Percentiles rank a stretch among this genome's conserved stretches.
phyloP scores from a whole-genome alignment of 805 yeast genomes.

The Wickerhamomyces silvicola region DNA sequence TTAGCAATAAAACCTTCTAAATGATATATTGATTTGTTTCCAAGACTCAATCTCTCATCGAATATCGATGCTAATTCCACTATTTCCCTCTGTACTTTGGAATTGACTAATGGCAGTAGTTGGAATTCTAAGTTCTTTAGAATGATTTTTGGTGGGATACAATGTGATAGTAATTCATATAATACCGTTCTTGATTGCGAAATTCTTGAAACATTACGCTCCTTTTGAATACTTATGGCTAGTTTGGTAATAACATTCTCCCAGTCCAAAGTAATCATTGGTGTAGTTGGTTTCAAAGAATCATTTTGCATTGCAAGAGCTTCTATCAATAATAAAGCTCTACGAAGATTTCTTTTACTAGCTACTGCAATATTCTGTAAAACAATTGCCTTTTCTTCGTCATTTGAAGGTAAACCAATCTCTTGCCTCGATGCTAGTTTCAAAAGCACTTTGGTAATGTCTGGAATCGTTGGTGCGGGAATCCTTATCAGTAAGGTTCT shows the following conservation, averaged over 20 bases:
- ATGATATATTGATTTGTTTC: constrained; percentile 87
- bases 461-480: constrained; percentile 67
- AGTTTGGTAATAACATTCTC: constrained; percentile 65
- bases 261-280: constrained; percentile 81
- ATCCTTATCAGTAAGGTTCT: constrained; percentile 85
- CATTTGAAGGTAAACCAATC: constrained; percentile 27
- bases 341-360: constrained; percentile 68
- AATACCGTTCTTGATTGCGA: constrained; percentile 57
- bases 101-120: constrained; percentile 28
- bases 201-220: constrained; percentile 54
- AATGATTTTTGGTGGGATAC: constrained; percentile 84
- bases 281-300: constrained; percentile 37
- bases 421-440: constrained; percentile 54
- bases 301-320: constrained; percentile 72
- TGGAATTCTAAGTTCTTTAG: constrained; percentile 54
- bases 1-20: constrained; percentile 90
- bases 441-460: constrained; percentile 49
- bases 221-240: constrained; percentile 52
- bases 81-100: constrained; percentile 34
- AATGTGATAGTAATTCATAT: constrained; percentile 84
- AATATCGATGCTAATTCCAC: constrained; percentile 57
- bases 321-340: constrained; percentile 73
- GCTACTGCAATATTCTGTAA: constrained; percentile 46
- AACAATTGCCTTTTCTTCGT: constrained; percentile 35
- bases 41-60: constrained; percentile 84